phyloP scores from a whole-genome alignment of 2,329 filamentous ascomycete genomes.

The Trichophyton mentagrophytes region DNA sequence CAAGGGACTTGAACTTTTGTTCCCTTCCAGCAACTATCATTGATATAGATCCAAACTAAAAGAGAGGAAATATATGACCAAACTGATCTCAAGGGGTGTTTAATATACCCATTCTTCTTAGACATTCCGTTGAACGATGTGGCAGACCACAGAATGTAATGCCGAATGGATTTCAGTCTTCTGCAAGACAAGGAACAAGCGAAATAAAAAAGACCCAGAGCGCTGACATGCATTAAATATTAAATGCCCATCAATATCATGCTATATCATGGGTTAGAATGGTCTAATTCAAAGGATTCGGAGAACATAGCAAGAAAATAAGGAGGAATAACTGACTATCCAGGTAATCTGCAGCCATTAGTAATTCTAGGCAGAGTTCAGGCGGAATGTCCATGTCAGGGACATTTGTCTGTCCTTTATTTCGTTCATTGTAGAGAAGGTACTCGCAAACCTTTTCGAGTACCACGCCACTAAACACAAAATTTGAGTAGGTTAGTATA shows the following conservation, averaged over 20 bases:
- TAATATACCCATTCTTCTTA: conserved; percentile 2
- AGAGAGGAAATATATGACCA: background rate
- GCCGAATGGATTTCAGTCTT: background rate
- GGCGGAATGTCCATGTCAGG: conserved; percentile 55
- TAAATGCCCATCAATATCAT: background rate
- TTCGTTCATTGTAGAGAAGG: conserved; percentile 55
- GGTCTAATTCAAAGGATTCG: background rate
- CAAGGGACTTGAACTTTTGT: background rate
- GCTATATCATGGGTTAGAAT: background rate
- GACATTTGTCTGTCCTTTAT: conserved; percentile 47
- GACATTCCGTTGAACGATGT: background rate
- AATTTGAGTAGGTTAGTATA: background rate
- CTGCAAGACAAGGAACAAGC: background rate
- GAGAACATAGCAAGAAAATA: background rate
- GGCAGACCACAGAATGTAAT: conserved; percentile 3
- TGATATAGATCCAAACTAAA: background rate
- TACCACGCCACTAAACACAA: conserved; percentile 40
- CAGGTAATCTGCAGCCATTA: conserved; percentile 57
- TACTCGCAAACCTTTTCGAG: conserved; percentile 60
- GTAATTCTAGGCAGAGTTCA: conserved; percentile 51
- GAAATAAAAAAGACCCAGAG: background rate
- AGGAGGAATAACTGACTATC: conserved; percentile 26
- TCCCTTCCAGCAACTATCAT: background rate
- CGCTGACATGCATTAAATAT: background rate
- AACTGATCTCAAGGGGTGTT: background rate